Percentiles rank a stretch among this genome's conserved stretches.
Evolutionary conservation across 441 rosid genomes (phyloP).

Genomic region (Adansonia grandidieri): DNA sequence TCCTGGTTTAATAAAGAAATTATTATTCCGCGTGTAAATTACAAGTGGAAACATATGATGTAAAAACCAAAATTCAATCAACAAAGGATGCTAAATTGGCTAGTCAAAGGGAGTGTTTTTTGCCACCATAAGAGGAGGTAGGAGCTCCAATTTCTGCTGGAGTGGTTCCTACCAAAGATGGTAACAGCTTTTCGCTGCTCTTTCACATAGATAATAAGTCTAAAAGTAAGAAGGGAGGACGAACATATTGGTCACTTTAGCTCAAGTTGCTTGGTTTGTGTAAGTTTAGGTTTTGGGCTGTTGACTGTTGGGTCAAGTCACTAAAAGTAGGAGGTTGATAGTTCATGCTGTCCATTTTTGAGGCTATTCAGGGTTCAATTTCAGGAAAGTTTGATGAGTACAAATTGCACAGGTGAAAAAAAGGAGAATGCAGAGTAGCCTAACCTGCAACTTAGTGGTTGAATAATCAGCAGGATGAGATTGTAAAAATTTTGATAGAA

Average conservation of each 20-base stretch:
- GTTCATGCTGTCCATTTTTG: slow-evolving; percentile 8
- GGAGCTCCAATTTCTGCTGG: neutral
- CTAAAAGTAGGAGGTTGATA: neutral
- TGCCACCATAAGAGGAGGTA: neutral
- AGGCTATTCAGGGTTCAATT: slow-evolving; percentile 13
- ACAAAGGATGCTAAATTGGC: slow-evolving; percentile 13
- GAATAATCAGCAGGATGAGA: slow-evolving; percentile 83
- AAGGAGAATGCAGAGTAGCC: slow-evolving; percentile 26
- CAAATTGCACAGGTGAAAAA: neutral
- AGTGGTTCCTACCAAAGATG: neutral
- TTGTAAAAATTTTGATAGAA: slow-evolving; percentile 78
- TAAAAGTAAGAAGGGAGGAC: neutral
- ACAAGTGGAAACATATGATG: neutral
- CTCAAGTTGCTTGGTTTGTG: neutral
- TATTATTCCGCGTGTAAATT: neutral
- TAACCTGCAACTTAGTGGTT: slow-evolving; percentile 84
- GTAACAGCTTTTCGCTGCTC: neutral
- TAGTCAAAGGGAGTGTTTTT: neutral
- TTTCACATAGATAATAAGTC: neutral
- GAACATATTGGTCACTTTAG: neutral
- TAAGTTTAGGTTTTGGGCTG: neutral
- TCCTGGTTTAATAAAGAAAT: slow-evolving; percentile 60
- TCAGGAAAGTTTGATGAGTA: slow-evolving; percentile 1
- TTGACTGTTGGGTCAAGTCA: neutral
- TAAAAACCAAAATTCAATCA: slow-evolving; percentile 18